A percentile compares a stretch with the other conserved stretches of the same genome.
Evolutionary conservation across 768 basidiomycete genomes (phyloP).

Genomic region (Hemileccinum rubropunctum): DNA sequence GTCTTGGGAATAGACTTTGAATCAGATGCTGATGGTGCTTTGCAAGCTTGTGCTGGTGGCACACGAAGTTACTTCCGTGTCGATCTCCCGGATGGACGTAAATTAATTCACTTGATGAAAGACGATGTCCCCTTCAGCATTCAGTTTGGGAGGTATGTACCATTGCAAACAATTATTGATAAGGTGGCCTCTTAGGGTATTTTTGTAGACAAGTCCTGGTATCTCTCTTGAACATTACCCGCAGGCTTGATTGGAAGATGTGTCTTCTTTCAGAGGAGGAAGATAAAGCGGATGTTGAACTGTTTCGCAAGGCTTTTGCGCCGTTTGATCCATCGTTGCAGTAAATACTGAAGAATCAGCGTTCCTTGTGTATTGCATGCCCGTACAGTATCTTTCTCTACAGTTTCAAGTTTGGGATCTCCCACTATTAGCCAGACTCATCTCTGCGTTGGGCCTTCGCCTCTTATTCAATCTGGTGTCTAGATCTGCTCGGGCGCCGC

Average conservation of each 20-base stretch:
- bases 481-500: constrained; percentile 26
- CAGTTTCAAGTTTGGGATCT: background rate
- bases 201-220: constrained; percentile 73
- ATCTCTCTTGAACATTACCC: constrained; percentile 66
- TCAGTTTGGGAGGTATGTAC: constrained; percentile 84
- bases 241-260: constrained; percentile 89
- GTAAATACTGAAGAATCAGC: constrained; percentile 9
- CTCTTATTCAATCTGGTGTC: background rate
- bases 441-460: background rate
- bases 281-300: constrained; percentile 77
- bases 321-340: constrained; percentile 58
- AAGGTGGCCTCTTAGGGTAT: constrained; percentile 2
- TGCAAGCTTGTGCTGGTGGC: constrained; percentile 47
- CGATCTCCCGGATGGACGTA: constrained; percentile 82
- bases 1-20: constrained; percentile 73
- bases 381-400: constrained; percentile 3
- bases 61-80: constrained; percentile 84
- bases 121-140: constrained; percentile 78
- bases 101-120: constrained; percentile 83
- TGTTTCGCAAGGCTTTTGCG: constrained; percentile 83
- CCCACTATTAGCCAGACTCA: background rate
- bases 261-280: constrained; percentile 82
- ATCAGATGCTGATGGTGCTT: constrained; percentile 59
- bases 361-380: background rate
- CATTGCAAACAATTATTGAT: background rate